Base-by-base conservation (phyloP, 805 yeast species). In the Candida ortonii region DNA sequence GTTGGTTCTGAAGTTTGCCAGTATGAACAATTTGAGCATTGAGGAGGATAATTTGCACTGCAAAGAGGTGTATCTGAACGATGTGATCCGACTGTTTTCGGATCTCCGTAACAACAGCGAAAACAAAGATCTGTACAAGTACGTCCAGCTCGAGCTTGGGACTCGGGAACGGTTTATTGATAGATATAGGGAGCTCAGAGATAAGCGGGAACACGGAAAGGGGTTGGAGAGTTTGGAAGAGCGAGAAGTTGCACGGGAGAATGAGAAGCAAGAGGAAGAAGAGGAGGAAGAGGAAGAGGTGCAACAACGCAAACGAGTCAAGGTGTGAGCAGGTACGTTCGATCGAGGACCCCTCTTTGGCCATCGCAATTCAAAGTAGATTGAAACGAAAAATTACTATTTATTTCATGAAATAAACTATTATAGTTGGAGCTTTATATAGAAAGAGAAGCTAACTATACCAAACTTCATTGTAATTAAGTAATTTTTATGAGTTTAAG, bases 401-500 rank as follows among this genome's bases (percentile, higher is more conserved):
- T 19, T 33, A 25, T 26, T 33, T 25, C 36, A 25, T 33, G 30
- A 33, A 33, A 26, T 33, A 33, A 33, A 33, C 37, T 33, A 33
- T 33, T 33, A 33, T 33, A 33, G 32, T 27, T 22, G 20, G 27
- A 27, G 30, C 31, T 33, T 33, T 27, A 25, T 27, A 25, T 25
- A 25, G 30, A 26, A 33, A 30, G 19, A 22, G 22, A 30, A 30
- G 34, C 27, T 19, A 31, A 31, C 34, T 30, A 24, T 31, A 31
- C 34, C 34, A 22, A 30, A 31, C 26, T 19, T 40, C 32, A 40
- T 34, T 33, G 21, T 37, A 30, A 38, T 34, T 35, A 41, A 34
- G 25, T 38, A 41, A 34, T 20, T 36, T 37, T 36, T 36, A 38
- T 34, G 34, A 28, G 42, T 35, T 52, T 57, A 59, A 58, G 64